Base-by-base conservation (phyloP, 2,329 filamentous ascomycete species). In the Fusarium incarnatum region DNA sequence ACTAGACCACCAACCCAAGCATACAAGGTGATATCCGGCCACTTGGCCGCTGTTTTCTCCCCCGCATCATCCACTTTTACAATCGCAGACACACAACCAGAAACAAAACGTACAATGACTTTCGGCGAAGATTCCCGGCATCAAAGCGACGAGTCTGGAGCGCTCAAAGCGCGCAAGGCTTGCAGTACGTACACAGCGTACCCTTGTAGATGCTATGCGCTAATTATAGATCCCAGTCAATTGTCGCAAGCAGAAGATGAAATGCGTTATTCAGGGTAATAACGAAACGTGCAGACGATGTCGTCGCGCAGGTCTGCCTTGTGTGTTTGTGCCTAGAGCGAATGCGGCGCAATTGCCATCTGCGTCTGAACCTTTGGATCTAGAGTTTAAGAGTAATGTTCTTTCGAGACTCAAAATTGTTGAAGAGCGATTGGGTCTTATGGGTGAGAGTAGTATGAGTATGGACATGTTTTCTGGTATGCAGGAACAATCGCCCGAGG, bases 211-310 rank as follows among this genome's bases (percentile, higher is more conserved):
- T 30, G 12, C 11, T n/a, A 16, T 32, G 15, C 20, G 49, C 58
- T 64, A 46, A 64, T 58, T 22, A 50, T 49, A 45, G 27, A 47
- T 25, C n/a, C 27, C 11, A 64, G 61, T 64, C 10, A 64, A 64
- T 6, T 64, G 59, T 32, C 60, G 61, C 16, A 64, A 64, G 37
- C 61, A 64, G 6, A 64, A 64, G 23, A 64, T 64, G 59, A 64
- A 64, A 64, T 64, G 59, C 13, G 60, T 64, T 15, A 27, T 64
- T 16, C 61, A 64, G 61, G 59, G 59, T 58, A 64, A 32, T 15
- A 64, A 8, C 8, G 61, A 64, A n/a, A 37, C 50, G 4, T 64
- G 61, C 6, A 60, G 61, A n/a, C 61, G 59, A 32, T 64, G 61
- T 37, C 59, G 44, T 13, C 61, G 59, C 12, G 59, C 59, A 20